These are phyloP conservation scores for Emergomyces pasteurianus DNA, from an alignment of 2,329 filamentous ascomycete genomes.

Conservation along the genomic window DNA sequence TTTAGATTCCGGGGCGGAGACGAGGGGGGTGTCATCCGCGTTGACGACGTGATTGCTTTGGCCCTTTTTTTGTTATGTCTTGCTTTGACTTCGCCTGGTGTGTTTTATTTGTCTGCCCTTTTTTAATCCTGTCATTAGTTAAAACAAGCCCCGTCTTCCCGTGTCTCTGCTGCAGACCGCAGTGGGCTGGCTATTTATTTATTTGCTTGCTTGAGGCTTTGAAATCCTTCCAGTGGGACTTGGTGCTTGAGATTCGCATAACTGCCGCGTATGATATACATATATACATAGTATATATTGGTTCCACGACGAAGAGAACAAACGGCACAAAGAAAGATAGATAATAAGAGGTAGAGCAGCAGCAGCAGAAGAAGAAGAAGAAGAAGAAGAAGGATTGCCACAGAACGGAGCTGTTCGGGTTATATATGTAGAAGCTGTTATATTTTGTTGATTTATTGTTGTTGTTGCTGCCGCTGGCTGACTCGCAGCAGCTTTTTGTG, in stretches of 20 bases:
- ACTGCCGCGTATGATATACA: too few species aligned
- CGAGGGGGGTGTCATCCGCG: background rate
- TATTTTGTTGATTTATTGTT: too few species aligned
- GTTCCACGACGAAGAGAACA: background rate
- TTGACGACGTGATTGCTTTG: background rate
- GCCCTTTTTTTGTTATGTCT: background rate
- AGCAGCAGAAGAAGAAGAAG: background rate
- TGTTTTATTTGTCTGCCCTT: too few species aligned
- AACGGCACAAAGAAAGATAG: background rate
- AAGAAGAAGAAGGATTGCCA: background rate
- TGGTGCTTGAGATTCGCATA: too few species aligned
- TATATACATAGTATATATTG: background rate
- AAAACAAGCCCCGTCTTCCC: background rate
- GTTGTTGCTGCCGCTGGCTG: too few species aligned
- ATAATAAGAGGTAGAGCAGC: background rate
- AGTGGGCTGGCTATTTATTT: background rate
- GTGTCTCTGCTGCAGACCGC: background rate
- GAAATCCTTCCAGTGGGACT: too few species aligned
- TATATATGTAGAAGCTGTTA: background rate
- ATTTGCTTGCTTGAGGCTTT: too few species aligned
- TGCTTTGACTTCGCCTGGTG: background rate
- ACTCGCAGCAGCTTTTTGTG: too few species aligned
- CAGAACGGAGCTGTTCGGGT: background rate
- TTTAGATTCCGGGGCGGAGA: too few species aligned
- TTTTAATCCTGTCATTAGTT: background rate